Conservation (phyloP, 441 rosid genomes). For the Aquilaria agallochum region DNA sequence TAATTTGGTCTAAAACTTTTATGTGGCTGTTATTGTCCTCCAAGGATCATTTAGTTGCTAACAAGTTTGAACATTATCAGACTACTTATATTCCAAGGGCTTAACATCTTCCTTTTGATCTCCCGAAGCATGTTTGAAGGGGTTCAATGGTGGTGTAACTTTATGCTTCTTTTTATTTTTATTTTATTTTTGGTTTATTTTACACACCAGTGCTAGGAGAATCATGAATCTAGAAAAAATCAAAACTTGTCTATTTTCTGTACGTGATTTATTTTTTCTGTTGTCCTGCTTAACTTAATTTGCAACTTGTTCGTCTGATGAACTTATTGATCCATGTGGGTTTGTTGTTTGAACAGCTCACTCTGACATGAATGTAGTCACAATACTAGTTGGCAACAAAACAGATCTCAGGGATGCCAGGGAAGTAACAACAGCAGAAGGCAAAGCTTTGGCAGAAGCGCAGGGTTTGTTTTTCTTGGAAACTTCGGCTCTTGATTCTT, state of each 20-base stretch:
- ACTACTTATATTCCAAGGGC: no score
- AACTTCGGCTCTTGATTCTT: conserved; percentile 74
- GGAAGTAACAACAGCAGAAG: conserved; percentile 67
- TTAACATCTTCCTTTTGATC: no score
- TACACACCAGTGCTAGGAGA: not conserved
- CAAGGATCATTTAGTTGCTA: no score
- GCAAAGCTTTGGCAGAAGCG: conserved; percentile 59
- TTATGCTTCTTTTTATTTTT: not conserved
- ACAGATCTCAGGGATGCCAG: conserved; percentile 66
- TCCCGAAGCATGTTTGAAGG: no score
- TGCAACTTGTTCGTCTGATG: not conserved
- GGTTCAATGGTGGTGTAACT: no score
- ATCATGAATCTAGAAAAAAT: no score
- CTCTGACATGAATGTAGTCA: conserved; percentile 79
- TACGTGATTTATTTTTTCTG: conserved; percentile 2
- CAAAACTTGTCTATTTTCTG: not conserved
- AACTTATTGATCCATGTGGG: conserved; percentile 7
- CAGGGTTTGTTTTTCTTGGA: conserved; percentile 74
- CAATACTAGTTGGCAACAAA: conserved; percentile 72
- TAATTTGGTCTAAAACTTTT: no score
- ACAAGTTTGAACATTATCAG: no score
- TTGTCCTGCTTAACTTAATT: not conserved
- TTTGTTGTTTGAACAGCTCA: conserved; percentile 46
- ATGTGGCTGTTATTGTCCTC: no score
- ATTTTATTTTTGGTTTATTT: not conserved